Evolutionary conservation across 2,329 filamentous ascomycete genomes (phyloP), one percentile per base, ranked within the genome.

Genomic region (Exophiala xenobiotica): DNA sequence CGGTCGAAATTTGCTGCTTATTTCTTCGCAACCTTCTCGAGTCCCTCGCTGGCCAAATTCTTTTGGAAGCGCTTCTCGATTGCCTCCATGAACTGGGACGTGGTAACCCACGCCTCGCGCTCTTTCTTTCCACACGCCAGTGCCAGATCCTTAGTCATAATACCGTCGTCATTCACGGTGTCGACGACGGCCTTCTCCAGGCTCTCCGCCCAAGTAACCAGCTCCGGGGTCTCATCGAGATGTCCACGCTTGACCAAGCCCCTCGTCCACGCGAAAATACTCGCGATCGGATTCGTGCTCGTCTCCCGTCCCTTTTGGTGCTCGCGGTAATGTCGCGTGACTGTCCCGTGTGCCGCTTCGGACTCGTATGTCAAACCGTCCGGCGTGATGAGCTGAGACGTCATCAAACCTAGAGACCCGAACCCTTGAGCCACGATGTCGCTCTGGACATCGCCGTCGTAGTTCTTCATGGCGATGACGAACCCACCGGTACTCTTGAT

Each of bases 111-210:
- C 67, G 89, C 86, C 64, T 82, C 82, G 61, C 88, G 82, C 56
- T 82, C 86, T 65, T 86, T 90, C 80, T 91, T 91, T 65, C 93
- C 93, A 70, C 88, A 93, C 42, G 91, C 88, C 53, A 97, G 82
- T n/a, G 93, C 93, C 64, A 99, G 76, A 74, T 99, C 93, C 84
- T 99, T 99, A 72, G 93, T 99, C 93, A 97, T 99, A 77, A 97
- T 87, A 58, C 88, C 88, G 68, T 97, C 92, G 53, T 88, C 73
- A 70, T 97, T 88, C 62, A 99, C 93, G 20, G 92, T 92, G 71
- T 97, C 90, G 53, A 96, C 79, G 71, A 93, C 96, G 29, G 93
- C 93, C 72, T 88, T 80, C 81, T 99, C 93, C 49, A 99, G 82
- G 67, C 80, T 82, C 78, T 97, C 88, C 53, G 92, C 93, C 67